Evolutionary conservation across 2,329 filamentous ascomycete species (phyloP).

Genomic region (Diplodia sapinea): DNA sequence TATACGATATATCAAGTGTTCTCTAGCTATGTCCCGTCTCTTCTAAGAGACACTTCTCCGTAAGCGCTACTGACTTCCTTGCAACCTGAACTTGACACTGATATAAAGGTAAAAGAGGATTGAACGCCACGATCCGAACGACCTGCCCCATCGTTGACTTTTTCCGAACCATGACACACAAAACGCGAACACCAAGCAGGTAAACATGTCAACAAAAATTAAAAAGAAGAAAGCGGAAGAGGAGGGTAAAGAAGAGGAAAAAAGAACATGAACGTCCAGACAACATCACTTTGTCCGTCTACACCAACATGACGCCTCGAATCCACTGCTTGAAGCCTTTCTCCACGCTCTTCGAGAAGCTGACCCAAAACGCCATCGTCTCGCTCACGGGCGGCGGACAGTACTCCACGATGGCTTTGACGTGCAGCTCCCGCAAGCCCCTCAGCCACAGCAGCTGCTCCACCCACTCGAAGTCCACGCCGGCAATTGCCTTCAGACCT

Average conservation of each 20-base stretch:
- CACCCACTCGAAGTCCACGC: constrained; percentile 61
- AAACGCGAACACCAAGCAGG: neutral
- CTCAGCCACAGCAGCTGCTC: constrained; percentile 60
- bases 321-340: constrained; percentile 62
- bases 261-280: neutral
- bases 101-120: neutral
- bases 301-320: constrained; percentile 43
- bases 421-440: constrained; percentile 57
- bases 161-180: neutral
- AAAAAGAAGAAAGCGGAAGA: neutral
- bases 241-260: neutral
- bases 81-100: neutral
- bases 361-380: constrained; percentile 63
- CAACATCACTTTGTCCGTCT: neutral
- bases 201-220: neutral
- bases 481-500: constrained; percentile 33
- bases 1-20: too few relatives aligned
- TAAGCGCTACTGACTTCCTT: neutral
- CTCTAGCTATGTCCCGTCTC: neutral
- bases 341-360: constrained; percentile 66
- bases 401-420: constrained; percentile 61
- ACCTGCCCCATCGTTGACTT: neutral
- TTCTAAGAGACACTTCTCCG: neutral
- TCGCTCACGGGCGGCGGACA: constrained; percentile 60
- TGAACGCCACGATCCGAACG: neutral